Conservation (phyloP, 768 basidiomycete species). For the Mycena haematopus region DNA sequence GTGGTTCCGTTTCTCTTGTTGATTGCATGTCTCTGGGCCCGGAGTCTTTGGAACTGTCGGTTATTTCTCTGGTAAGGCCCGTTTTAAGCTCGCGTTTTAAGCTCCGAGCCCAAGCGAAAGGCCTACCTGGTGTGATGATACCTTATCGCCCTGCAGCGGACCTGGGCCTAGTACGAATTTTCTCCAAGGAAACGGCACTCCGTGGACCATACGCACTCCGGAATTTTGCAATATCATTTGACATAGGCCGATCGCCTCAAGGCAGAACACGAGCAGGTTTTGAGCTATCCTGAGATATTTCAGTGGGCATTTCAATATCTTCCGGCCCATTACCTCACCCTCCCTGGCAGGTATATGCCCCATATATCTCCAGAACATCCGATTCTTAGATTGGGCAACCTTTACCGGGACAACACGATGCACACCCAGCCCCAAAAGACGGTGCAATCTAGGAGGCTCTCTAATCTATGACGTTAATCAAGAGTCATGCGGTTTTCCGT, state of each 20-base stretch:
- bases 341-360: constrained; percentile 3
- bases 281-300: constrained; percentile 27
- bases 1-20: constrained; percentile 41
- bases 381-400: constrained; percentile 11
- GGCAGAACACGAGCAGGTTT: constrained; percentile 51
- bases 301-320: constrained; percentile 1
- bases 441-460: constrained; percentile 4
- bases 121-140: neutral
- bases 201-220: constrained; percentile 25
- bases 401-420: constrained; percentile 14
- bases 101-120: constrained; percentile 17
- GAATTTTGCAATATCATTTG: constrained; percentile 24
- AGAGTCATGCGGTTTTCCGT: constrained; percentile 17
- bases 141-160: constrained; percentile 11
- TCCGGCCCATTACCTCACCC: constrained; percentile 6
- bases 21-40: constrained; percentile 23
- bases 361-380: constrained; percentile 20
- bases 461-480: constrained; percentile 26
- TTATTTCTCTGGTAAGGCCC: neutral
- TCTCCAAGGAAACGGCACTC: constrained; percentile 18
- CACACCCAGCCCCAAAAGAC: constrained; percentile 7
- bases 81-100: constrained; percentile 13
- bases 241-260: constrained; percentile 50
- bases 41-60: neutral
- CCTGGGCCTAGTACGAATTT: constrained; percentile 6